These are phyloP conservation scores for Buddleja alternifolia DNA, from an alignment of 257 asterid species.

Conservation along the genomic window DNA sequence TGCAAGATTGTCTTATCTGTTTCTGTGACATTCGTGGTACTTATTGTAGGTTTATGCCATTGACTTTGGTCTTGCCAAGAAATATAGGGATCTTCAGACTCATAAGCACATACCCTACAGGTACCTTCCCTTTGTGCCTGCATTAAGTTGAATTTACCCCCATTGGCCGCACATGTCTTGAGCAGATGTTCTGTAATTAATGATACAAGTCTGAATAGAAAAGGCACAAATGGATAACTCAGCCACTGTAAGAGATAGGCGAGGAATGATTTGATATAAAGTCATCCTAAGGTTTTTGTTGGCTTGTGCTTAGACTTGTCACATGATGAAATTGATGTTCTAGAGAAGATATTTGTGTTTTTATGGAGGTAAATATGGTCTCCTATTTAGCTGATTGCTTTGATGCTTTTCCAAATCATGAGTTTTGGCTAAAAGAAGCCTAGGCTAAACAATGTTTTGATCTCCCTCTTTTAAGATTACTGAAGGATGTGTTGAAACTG, in stretches of 20 bases:
- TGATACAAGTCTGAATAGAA: constrained; percentile 3
- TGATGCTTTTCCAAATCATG: not conserved
- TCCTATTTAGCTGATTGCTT: too few relatives aligned
- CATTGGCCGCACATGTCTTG: constrained; percentile 8
- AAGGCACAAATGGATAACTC: constrained; percentile 1
- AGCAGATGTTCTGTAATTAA: constrained; percentile 3
- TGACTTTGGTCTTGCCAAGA: constrained; percentile 92
- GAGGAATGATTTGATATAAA: not conserved
- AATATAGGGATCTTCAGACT: constrained; percentile 73
- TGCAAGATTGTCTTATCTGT: constrained; percentile 9
- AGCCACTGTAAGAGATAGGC: constrained; percentile 10
- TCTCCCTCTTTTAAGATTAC: too few relatives aligned
- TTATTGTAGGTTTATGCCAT: constrained; percentile 69
- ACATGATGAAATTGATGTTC: constrained; percentile 10
- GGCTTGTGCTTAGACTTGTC: constrained; percentile 19
- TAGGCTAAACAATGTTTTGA: not conserved
- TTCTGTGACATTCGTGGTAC: constrained; percentile 11
- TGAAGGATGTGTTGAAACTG: too few relatives aligned
- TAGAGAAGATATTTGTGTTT: constrained; percentile 9
- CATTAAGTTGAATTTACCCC: not conserved
- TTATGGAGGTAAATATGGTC: not conserved
- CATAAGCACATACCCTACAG: constrained; percentile 88
- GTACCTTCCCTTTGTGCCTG: constrained; percentile 34
- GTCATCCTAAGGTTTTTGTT: constrained; percentile 9
- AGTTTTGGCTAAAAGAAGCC: not conserved